Conservation (phyloP, 1,284 basidiomycete genomes). For the Dichomitus squalens region DNA sequence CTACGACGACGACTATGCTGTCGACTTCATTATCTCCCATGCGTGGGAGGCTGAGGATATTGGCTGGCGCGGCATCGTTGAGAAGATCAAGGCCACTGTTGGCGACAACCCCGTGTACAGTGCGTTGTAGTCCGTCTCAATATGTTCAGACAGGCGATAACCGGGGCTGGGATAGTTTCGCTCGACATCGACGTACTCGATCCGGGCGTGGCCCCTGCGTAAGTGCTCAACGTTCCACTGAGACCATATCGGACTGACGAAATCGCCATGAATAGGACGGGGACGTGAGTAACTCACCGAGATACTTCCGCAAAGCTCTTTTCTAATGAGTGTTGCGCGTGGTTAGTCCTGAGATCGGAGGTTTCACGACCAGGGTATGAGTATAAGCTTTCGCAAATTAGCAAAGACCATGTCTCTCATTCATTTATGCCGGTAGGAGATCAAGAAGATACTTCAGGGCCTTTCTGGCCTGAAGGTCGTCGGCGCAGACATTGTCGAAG, state of each 20-base stretch:
- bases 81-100: slow-evolving; percentile 35
- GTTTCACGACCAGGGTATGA: slow-evolving; percentile 39
- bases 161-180: slow-evolving; percentile 24
- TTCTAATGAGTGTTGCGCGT: too few species aligned
- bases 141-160: not conserved
- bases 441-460: slow-evolving; percentile 41
- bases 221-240: slow-evolving; percentile 12
- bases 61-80: slow-evolving; percentile 36
- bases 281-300: slow-evolving; percentile 31
- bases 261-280: slow-evolving; percentile 31
- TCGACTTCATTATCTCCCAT: slow-evolving; percentile 38
- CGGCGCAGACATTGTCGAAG: slow-evolving; percentile 43
- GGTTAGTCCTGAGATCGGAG: slow-evolving; percentile 39
- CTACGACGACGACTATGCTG: slow-evolving; percentile 36
- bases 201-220: slow-evolving; percentile 43
- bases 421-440: not conserved
- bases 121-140: slow-evolving; percentile 14
- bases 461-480: slow-evolving; percentile 41
- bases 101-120: slow-evolving; percentile 42
- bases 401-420: not conserved
- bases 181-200: slow-evolving; percentile 41
- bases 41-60: slow-evolving; percentile 38
- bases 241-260: not conserved
- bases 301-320: too few species aligned
- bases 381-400: not conserved